Base-by-base conservation (phyloP, 2,329 filamentous ascomycete species). In the Diaporthe sp. region DNA sequence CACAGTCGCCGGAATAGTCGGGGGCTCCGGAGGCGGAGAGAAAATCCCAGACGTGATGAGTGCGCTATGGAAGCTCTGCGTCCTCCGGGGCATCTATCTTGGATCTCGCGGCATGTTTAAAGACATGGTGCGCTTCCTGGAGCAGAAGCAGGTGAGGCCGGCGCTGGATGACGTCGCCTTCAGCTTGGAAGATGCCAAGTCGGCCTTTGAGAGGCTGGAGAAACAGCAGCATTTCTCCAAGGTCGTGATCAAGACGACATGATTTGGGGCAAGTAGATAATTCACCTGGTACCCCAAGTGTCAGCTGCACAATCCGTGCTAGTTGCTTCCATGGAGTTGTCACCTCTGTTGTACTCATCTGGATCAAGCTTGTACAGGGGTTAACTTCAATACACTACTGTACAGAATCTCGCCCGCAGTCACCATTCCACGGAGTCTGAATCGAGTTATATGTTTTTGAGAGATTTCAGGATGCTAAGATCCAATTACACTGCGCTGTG, bases 211-310 rank as follows among this genome's bases (percentile, higher is more conserved):
- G 7, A 79, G 78, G 10, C 73, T 85, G 25, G 75, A 80, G 59
- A 79, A 81, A 70, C 80, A 83, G 77, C 82, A 82, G 74, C 82
- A 85, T 67, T 84, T 85, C 72, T 79, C 83, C 3, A 85, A 85
- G 77, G 78, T 85, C 34, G 71, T 83, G 1, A 81, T 85, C 44
- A 78, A 77, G 5, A 80, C 28, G 9, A 10, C 44, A 37, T 67
- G 44, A 51, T n/a, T 22, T 83, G 37, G 76, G 80, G 4, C 15
- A 77, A 81, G 67, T 42, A 44, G 42, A 46, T 25, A 19, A 22
- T 46, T 46, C 15, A 6, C 25, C 5, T 39, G 53, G 19, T 5
- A 9, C 15, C 8, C 4, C 3, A 53, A 13, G n/a, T 49, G 7
- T 49, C 46, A n/a, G 3, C 46, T 22, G 19, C 7, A 5, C 17